Percentiles rank a stretch among this genome's conserved stretches.
These are phyloP conservation scores for Wilhelminamyces savonicus DNA, from an alignment of 805 yeast species.

Conservation along the genomic window DNA sequence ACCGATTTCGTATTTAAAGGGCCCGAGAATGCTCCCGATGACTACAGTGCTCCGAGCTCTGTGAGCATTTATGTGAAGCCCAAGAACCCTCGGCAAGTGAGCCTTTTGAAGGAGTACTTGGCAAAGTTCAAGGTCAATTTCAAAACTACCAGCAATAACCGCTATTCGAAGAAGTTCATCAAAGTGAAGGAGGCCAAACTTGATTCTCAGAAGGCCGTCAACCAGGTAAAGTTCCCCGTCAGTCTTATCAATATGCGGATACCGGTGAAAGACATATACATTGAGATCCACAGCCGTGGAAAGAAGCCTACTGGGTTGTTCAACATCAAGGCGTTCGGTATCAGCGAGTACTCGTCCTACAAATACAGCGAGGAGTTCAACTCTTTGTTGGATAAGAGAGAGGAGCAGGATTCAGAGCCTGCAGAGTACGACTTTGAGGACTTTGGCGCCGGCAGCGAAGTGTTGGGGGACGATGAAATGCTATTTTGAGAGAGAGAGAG, in stretches of 20 bases:
- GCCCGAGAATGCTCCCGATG: constrained; percentile 4
- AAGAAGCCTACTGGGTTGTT: constrained; percentile 5
- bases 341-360: constrained; percentile 5
- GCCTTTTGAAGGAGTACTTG: constrained; percentile 12
- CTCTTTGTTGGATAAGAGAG: constrained; percentile 4
- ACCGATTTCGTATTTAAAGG: constrained; percentile 27
- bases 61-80: constrained; percentile 28
- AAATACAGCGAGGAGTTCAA: constrained; percentile 7
- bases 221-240: constrained; percentile 27
- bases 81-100: constrained; percentile 10
- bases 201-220: constrained; percentile 8
- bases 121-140: constrained; percentile 5
- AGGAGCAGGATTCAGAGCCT: too few relatives aligned
- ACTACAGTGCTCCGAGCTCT: constrained; percentile 8
- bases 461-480: constrained; percentile 3
- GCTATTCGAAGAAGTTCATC: constrained; percentile 24
- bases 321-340: constrained; percentile 9
- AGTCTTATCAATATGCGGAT: constrained; percentile 27
- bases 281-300: constrained; percentile 11
- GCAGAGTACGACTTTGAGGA: too few relatives aligned
- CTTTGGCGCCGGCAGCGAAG: background rate
- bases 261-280: constrained; percentile 25
- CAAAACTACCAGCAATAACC: constrained; percentile 8
- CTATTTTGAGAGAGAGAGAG: background rate
- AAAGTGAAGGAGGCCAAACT: constrained; percentile 21